Evolutionary conservation across 2,329 filamentous ascomycete species (phyloP).

Genomic region (Verticillium dahliae): DNA sequence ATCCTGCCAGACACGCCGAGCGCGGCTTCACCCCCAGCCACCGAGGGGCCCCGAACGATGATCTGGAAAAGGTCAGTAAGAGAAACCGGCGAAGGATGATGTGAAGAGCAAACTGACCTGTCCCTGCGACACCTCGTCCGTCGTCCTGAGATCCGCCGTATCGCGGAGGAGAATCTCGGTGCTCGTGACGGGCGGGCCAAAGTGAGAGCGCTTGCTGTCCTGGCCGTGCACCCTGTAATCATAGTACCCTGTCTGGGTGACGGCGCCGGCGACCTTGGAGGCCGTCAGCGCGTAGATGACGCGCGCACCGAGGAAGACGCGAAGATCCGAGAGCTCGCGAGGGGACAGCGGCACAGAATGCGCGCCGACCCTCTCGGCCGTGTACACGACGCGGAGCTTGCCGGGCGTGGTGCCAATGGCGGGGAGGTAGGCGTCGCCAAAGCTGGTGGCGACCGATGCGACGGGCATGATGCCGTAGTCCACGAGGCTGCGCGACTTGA

Average conservation of each 20-base stretch:
- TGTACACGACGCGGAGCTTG: constrained; percentile 74
- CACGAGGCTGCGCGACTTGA: constrained; percentile 62
- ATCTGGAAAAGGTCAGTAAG: constrained; percentile 40
- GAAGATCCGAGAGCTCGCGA: constrained; percentile 68
- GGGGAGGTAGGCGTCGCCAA: constrained; percentile 41
- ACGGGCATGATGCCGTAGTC: constrained; percentile 68
- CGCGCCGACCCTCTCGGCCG: constrained; percentile 65
- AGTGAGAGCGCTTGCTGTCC: constrained; percentile 49
- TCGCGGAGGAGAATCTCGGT: constrained; percentile 73
- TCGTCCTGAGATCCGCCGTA: constrained; percentile 52
- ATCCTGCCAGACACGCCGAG: constrained; percentile 61
- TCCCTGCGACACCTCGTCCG: constrained; percentile 54
- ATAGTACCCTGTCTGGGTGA: constrained; percentile 81
- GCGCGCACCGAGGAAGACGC: constrained; percentile 72
- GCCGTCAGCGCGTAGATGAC: constrained; percentile 82
- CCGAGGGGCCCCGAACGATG: constrained; percentile 64
- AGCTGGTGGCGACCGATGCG: constrained; percentile 49
- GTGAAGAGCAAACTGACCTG: constrained; percentile 43
- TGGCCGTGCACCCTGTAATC: constrained; percentile 64
- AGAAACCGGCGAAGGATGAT: constrained; percentile 6
- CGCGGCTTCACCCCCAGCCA: constrained; percentile 59
- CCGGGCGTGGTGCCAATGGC: constrained; percentile 56
- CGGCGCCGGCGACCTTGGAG: constrained; percentile 76
- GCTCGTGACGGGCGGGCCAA: constrained; percentile 74
- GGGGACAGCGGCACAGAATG: constrained; percentile 60